phyloP scores from a whole-genome alignment of 2,329 filamentous ascomycete species.

The Botrytis byssoidea region DNA sequence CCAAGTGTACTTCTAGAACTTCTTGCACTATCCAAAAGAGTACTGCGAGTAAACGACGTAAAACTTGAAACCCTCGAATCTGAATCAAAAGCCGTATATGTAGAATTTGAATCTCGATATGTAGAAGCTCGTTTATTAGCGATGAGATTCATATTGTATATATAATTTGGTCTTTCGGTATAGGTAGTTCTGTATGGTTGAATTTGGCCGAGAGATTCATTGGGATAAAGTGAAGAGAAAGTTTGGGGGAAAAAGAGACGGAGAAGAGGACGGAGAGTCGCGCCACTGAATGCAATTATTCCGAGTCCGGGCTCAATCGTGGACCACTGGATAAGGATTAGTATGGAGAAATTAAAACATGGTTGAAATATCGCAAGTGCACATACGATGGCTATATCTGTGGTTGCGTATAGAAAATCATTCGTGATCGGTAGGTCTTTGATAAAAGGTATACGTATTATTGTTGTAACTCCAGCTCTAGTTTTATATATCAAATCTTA shows the following conservation, averaged over 20 bases:
- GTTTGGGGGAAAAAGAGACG: constrained; percentile 27
- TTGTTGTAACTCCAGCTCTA: constrained; percentile 32
- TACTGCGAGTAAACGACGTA: background rate
- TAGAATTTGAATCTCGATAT: background rate
- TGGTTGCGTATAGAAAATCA: constrained; percentile 32
- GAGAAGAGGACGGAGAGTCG: constrained; percentile 48
- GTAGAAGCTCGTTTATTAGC: background rate
- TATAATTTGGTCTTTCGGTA: background rate
- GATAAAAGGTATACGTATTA: constrained; percentile 33
- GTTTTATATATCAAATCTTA: constrained; percentile 4
- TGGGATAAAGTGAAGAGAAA: background rate
- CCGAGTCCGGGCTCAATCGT: constrained; percentile 49
- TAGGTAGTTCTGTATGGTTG: background rate
- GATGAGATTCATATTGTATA: background rate
- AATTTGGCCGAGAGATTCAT: background rate
- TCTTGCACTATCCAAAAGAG: background rate
- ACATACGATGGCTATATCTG: constrained; percentile 21
- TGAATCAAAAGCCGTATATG: background rate
- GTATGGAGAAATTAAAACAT: background rate
- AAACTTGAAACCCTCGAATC: background rate
- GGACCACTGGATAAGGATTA: constrained; percentile 49
- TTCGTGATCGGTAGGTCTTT: constrained; percentile 25
- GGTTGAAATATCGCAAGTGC: background rate
- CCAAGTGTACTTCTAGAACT: background rate
- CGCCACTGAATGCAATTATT: constrained; percentile 49